Conservation (phyloP, 352 stramenopile species). For the Phytophthora rubi region DNA sequence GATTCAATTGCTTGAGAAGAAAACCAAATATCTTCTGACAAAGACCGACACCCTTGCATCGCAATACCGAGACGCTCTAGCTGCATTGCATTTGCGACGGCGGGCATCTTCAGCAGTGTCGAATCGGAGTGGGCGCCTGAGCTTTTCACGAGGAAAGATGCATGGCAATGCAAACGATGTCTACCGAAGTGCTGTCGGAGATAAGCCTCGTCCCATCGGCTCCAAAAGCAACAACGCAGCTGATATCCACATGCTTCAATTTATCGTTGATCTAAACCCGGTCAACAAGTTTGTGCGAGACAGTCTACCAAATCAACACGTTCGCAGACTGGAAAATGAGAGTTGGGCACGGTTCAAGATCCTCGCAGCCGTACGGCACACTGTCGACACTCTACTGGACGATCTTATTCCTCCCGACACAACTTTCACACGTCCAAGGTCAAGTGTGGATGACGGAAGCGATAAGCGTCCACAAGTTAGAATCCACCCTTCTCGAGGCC, state of each 20-base stretch:
- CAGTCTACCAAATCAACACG: conserved; percentile 37
- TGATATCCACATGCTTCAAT: conserved; percentile 43
- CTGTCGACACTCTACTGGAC: conserved; percentile 44
- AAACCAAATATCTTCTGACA: conserved; percentile 60
- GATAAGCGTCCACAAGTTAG: conserved; percentile 15
- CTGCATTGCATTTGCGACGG: conserved; percentile 7
- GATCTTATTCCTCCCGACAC: conserved; percentile 35
- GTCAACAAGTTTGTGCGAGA: conserved; percentile 60
- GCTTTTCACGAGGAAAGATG: conserved; percentile 23
- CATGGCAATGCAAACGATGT: conserved; percentile 5
- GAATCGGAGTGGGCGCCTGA: conserved; percentile 14
- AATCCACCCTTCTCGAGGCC: conserved; percentile 13
- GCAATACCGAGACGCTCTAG: conserved; percentile 33
- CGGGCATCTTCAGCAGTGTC: conserved; percentile 18
- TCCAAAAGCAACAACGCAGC: background rate
- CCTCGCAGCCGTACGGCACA: conserved; percentile 44
- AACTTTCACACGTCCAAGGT: background rate
- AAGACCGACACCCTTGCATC: conserved; percentile 46
- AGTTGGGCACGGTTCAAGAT: conserved; percentile 62
- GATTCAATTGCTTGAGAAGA: conserved; percentile 56
- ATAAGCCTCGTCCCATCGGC: background rate
- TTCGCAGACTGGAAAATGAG: conserved; percentile 53
- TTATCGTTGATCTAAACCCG: conserved; percentile 65
- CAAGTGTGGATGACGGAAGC: background rate
- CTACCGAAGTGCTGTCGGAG: conserved; percentile 6